A percentile compares a stretch with the other conserved stretches of the same genome.
phyloP scores from a whole-genome alignment of 768 basidiomycete species.

The Tulasnella sp. region DNA sequence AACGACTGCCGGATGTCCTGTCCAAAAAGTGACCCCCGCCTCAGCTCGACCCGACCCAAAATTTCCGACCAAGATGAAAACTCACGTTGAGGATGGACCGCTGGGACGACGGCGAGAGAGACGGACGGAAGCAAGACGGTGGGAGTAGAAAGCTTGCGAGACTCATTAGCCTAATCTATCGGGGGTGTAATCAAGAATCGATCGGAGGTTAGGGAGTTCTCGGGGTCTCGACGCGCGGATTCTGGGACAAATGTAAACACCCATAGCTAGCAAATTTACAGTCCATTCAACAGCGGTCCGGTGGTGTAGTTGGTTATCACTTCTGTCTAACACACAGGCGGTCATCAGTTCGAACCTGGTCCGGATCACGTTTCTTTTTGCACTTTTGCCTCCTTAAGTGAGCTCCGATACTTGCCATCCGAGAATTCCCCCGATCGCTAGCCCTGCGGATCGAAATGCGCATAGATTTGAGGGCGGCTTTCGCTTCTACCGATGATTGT shows the following conservation, averaged over 20 bases:
- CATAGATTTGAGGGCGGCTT: background rate
- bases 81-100: background rate
- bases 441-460: background rate
- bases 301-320: constrained; percentile 13
- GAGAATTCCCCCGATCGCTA: background rate
- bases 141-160: background rate
- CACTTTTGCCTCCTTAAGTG: background rate
- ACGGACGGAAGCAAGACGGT: background rate
- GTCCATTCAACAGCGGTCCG: background rate
- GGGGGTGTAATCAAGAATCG: background rate
- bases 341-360: constrained; percentile 11
- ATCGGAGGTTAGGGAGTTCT: background rate
- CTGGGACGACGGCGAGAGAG: background rate
- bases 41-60: background rate
- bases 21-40: background rate
- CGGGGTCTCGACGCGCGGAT: background rate
- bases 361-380: background rate
- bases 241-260: background rate
- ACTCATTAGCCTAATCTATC: background rate
- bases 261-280: background rate
- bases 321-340: constrained; percentile 14
- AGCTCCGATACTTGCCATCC: background rate
- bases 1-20: background rate
- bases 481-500: background rate
- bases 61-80: background rate